Base-by-base conservation (phyloP, 2,329 filamentous ascomycete species). In the Aspergillus bombycis region DNA sequence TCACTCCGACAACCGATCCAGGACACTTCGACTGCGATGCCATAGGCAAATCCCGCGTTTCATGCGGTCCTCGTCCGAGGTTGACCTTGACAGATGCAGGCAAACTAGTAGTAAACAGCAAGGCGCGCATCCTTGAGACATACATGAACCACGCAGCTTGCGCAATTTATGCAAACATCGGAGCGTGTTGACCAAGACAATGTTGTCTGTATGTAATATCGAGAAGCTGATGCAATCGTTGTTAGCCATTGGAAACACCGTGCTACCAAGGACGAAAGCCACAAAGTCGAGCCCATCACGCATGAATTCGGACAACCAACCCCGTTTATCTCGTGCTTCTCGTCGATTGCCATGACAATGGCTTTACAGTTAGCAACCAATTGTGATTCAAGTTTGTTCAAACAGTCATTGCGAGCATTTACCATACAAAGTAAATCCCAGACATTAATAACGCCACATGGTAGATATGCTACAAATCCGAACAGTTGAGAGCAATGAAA, bases 401-500 rank as follows among this genome's bases (percentile, higher is more conserved):
- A 50, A 14, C 16, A 50, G 28, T 10, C 21, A 34, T 32, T n/a
- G 28, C 14, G 16, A 32, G 16, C 19, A 34, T 32, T 6, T 34
- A 21, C 34, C 26, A 32, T 55, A 36, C 21, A 55, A 26, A 9
- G 14, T 38, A 38, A 12, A 21, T 19, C 11, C 9, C 6, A 38
- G 6, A 55, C 52, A 55, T 36, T 8, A 11, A 38, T 10, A 55
- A 38, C 19, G 34, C 32, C 48, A 21, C 30, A 12, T 14, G 19
- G 28, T 32, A 55, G 38, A 61, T 43, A 60, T 52, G 26, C 26
- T 60, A 52, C 41, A 59, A 26, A 46, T 50, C 41, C 26, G 54
- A 62, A 28, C 23, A 57, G 52, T 56, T 2, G 26, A 43, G 38
- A 56, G 61, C 19, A 32, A 19, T 11, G 45, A 48, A 28, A n/a